A percentile compares a stretch with the other conserved stretches of the same genome.
Evolutionary conservation across 2,329 filamentous ascomycete genomes (phyloP).

Genomic region (Exophiala mesophila): DNA sequence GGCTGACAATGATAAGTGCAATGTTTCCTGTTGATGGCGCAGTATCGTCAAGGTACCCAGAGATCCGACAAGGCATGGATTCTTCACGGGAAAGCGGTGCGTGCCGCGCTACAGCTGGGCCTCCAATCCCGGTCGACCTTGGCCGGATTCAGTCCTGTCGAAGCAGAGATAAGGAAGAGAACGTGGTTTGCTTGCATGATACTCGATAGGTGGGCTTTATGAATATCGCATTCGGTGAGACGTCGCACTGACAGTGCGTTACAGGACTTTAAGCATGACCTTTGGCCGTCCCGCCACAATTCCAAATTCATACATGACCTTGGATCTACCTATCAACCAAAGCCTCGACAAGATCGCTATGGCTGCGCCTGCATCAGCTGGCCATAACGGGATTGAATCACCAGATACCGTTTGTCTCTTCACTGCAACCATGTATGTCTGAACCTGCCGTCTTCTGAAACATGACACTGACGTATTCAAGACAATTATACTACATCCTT

Average conservation of each 20-base stretch:
- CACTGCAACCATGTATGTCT: constrained; percentile 19
- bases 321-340: constrained; percentile 19
- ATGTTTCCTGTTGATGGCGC: constrained; percentile 21
- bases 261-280: constrained; percentile 20
- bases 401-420: constrained; percentile 21
- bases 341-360: constrained; percentile 14
- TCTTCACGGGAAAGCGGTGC: constrained; percentile 18
- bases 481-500: constrained; percentile 18
- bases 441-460: background rate
- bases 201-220: constrained; percentile 14
- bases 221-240: background rate
- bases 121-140: constrained; percentile 15
- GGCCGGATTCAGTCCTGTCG: constrained; percentile 7
- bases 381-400: constrained; percentile 11
- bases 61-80: constrained; percentile 21
- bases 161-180: constrained; percentile 18
- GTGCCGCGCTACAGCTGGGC: constrained; percentile 18
- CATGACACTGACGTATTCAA: background rate
- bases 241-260: background rate
- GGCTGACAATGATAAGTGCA: constrained; percentile 9
- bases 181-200: constrained; percentile 21
- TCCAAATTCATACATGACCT: constrained; percentile 15
- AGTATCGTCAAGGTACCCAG: constrained; percentile 20
- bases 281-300: constrained; percentile 18
- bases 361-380: constrained; percentile 5